Evolutionary conservation across 345 rosid species (phyloP).

Genomic region (Salix viminalis): DNA sequence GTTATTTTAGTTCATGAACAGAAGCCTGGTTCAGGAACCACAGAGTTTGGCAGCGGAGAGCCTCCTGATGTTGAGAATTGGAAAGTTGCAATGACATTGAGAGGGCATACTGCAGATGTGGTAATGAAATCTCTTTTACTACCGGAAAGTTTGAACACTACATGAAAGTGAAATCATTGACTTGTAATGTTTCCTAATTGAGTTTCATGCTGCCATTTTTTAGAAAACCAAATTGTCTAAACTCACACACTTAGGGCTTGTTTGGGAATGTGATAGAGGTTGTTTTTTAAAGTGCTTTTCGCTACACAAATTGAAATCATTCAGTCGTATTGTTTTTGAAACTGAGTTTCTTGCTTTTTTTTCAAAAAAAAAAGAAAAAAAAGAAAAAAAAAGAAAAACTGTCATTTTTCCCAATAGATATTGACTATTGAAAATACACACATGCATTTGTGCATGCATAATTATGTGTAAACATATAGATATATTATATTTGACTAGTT

Average conservation of each 20-base stretch:
- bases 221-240: not conserved
- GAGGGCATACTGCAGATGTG: slow-evolving; percentile 99
- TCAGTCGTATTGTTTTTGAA: not conserved
- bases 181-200: not conserved
- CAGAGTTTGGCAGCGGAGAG: slow-evolving; percentile 97
- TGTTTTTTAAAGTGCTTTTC: too few relatives aligned
- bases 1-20: slow-evolving; percentile 84
- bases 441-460: not conserved
- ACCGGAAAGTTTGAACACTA: not conserved
- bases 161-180: not conserved
- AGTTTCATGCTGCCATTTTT: slow-evolving; percentile 2
- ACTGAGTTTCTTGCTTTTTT: not conserved
- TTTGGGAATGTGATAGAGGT: too few relatives aligned
- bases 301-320: not conserved
- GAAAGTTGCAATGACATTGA: slow-evolving; percentile 94
- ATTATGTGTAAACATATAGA: not conserved
- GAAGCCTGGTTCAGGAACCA: slow-evolving; percentile 96
- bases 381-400: too few relatives aligned
- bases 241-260: not conserved
- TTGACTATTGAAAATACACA: not conserved
- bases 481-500: not conserved
- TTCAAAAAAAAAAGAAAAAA: too few relatives aligned
- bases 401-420: not conserved
- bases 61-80: slow-evolving; percentile 98
- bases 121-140: slow-evolving; percentile 45